Conservation (phyloP, 805 yeast genomes). For the Candida railenensis region DNA sequence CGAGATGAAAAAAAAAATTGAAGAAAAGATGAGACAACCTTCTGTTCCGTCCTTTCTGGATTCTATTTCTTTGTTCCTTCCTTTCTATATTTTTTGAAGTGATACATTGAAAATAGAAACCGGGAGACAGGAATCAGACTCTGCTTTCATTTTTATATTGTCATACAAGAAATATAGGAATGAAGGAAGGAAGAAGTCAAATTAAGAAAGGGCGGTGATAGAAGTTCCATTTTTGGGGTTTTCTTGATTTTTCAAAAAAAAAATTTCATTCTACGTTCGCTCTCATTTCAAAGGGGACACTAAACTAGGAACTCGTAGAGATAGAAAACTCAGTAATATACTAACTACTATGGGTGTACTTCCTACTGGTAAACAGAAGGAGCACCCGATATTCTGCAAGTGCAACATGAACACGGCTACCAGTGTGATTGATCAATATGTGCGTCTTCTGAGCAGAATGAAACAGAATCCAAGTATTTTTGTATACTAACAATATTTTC, state of each 20-base stretch:
- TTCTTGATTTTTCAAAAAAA: too few species aligned
- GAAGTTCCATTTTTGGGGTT: neutral
- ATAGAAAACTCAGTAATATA: too few species aligned
- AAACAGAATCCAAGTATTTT: slow-evolving; percentile 8
- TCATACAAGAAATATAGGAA: neutral
- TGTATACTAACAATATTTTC: slow-evolving; percentile 37
- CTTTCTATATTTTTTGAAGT: neutral
- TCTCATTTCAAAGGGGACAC: too few species aligned
- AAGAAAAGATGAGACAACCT: neutral
- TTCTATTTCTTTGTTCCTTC: neutral
- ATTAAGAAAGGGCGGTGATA: neutral
- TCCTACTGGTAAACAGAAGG: slow-evolving; percentile 9
- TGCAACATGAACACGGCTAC: slow-evolving; percentile 14
- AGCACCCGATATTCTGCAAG: slow-evolving; percentile 34
- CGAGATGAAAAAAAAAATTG: neutral
- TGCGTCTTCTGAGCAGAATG: slow-evolving; percentile 49
- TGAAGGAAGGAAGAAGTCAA: neutral
- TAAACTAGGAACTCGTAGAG: too few species aligned
- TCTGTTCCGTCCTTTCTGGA: neutral
- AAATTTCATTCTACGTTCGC: too few species aligned
- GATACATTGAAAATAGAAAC: neutral
- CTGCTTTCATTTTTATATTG: neutral
- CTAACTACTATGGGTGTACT: slow-evolving; percentile 7
- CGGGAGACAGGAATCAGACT: neutral
- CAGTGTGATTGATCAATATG: slow-evolving; percentile 8